phyloP scores from a whole-genome alignment of 169 alveolate species.

The Eimeria zaria region DNA sequence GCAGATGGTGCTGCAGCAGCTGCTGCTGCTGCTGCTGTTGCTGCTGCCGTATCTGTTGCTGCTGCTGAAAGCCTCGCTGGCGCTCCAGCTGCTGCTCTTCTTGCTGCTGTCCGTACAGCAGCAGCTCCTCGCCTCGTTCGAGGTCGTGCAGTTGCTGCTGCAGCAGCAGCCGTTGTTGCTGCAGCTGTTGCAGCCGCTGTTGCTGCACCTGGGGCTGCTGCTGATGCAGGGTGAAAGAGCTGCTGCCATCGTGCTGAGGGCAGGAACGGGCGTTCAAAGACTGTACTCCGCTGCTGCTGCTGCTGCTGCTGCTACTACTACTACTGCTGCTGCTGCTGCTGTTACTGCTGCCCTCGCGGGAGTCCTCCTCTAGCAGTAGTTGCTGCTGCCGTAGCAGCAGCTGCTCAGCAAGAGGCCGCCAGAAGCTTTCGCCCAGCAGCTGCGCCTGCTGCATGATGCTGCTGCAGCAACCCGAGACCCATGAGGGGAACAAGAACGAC shows the following conservation, averaged over 20 bases:
- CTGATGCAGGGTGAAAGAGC: not conserved
- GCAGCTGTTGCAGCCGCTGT: not conserved
- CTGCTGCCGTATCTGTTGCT: conserved; percentile 26
- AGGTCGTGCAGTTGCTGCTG: conserved; percentile 22
- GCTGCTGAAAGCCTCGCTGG: conserved; percentile 29
- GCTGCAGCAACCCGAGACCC: conserved; percentile 23
- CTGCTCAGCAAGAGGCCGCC: conserved; percentile 67
- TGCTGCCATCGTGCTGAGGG: not conserved
- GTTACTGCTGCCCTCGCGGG: too few species aligned
- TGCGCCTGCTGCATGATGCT: conserved; percentile 40
- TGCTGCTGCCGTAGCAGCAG: conserved; percentile 75
- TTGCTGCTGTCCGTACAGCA: conserved; percentile 27
- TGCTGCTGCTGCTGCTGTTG: conserved; percentile 21
- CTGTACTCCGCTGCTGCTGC: too few species aligned
- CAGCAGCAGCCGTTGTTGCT: conserved; percentile 14
- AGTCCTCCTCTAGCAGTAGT: conserved; percentile 58
- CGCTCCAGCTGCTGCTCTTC: conserved; percentile 28
- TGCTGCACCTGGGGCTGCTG: not conserved
- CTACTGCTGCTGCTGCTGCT: conserved; percentile 21
- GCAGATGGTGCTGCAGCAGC: not conserved
- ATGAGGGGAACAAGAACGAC: conserved; percentile 11
- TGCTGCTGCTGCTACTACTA: too few species aligned
- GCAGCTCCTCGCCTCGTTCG: conserved; percentile 1
- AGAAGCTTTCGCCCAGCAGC: conserved; percentile 42
- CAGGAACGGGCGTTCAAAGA: not conserved